A percentile compares a stretch with the other conserved stretches of the same genome.
Evolutionary conservation across 768 basidiomycete species (phyloP).

Genomic region (Tylopilus vinaceipallidus): DNA sequence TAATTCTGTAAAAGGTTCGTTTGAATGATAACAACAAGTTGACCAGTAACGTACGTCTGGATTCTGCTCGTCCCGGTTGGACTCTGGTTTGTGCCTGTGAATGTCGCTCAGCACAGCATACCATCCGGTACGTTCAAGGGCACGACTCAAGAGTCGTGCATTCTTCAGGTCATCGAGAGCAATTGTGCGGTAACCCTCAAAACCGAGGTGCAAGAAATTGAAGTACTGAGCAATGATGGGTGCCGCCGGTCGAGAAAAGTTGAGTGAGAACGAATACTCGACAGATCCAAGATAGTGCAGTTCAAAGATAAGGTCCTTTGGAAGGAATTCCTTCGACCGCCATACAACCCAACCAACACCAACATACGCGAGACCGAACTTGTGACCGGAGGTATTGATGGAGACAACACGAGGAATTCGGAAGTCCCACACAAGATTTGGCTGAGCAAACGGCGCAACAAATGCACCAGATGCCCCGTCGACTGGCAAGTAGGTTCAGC

Average conservation of each 20-base stretch:
- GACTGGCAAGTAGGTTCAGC: constrained; percentile 28
- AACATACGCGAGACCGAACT: constrained; percentile 55
- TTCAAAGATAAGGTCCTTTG: constrained; percentile 70
- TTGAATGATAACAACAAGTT: background rate
- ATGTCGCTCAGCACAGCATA: constrained; percentile 54
- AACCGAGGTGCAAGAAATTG: constrained; percentile 62
- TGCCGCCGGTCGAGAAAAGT: constrained; percentile 60
- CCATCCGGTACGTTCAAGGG: constrained; percentile 55
- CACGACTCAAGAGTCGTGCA: constrained; percentile 62
- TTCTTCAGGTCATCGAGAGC: constrained; percentile 53
- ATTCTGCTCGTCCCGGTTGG: constrained; percentile 47
- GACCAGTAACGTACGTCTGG: constrained; percentile 46
- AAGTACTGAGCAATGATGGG: constrained; percentile 64
- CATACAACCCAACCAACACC: constrained; percentile 68
- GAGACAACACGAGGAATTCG: constrained; percentile 55
- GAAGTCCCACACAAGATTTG: constrained; percentile 60
- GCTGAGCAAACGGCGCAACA: constrained; percentile 58
- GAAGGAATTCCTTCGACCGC: constrained; percentile 53
- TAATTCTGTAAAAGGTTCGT: constrained; percentile 35
- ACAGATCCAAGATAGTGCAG: constrained; percentile 49
- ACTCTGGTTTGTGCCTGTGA: constrained; percentile 39
- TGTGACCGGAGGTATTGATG: constrained; percentile 62
- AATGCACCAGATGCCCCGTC: constrained; percentile 65
- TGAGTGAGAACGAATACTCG: constrained; percentile 76
- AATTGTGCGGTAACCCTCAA: constrained; percentile 48